These are phyloP conservation scores for Tylopilus cervinicoccineus DNA, from an alignment of 768 basidiomycete genomes.

Conservation along the genomic window DNA sequence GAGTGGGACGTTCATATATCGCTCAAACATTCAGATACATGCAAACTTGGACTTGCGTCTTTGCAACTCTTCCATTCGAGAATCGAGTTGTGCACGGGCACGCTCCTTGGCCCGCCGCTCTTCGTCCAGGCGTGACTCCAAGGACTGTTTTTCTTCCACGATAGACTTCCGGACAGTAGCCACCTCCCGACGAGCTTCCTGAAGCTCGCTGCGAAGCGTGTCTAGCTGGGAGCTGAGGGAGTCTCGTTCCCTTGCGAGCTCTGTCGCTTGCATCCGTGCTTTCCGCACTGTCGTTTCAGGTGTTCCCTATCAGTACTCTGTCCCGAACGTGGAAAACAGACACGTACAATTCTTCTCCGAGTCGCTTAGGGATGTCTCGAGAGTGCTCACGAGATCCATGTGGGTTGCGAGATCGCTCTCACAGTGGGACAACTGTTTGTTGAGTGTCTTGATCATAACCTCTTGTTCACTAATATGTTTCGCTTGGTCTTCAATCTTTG, in stretches of 20 bases:
- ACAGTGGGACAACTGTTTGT: constrained; percentile 91
- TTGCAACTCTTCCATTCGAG: constrained; percentile 79
- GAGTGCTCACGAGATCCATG: constrained; percentile 81
- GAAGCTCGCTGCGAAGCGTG: constrained; percentile 64
- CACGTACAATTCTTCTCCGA: constrained; percentile 89
- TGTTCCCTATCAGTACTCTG: constrained; percentile 8
- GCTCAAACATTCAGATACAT: constrained; percentile 55
- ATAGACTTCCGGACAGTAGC: constrained; percentile 72
- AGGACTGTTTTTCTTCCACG: constrained; percentile 84
- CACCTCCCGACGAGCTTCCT: constrained; percentile 78
- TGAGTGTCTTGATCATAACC: constrained; percentile 88
- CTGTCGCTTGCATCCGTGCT: constrained; percentile 90
- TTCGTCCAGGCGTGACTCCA: constrained; percentile 80
- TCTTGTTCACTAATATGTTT: constrained; percentile 82
- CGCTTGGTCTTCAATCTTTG: constrained; percentile 66
- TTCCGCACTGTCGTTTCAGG: constrained; percentile 71
- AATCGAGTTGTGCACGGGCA: constrained; percentile 80
- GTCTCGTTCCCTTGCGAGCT: constrained; percentile 84
- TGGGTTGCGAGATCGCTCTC: constrained; percentile 89
- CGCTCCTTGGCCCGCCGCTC: constrained; percentile 89
- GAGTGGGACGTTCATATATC: neutral
- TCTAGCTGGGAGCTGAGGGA: constrained; percentile 62
- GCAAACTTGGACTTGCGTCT: constrained; percentile 91
- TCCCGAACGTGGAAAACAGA: neutral
- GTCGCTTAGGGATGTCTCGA: constrained; percentile 84